Evolutionary conservation across 352 stramenopile genomes (phyloP), one percentile per base, ranked within the genome.

Genomic region (Phytophthora fragariae): DNA sequence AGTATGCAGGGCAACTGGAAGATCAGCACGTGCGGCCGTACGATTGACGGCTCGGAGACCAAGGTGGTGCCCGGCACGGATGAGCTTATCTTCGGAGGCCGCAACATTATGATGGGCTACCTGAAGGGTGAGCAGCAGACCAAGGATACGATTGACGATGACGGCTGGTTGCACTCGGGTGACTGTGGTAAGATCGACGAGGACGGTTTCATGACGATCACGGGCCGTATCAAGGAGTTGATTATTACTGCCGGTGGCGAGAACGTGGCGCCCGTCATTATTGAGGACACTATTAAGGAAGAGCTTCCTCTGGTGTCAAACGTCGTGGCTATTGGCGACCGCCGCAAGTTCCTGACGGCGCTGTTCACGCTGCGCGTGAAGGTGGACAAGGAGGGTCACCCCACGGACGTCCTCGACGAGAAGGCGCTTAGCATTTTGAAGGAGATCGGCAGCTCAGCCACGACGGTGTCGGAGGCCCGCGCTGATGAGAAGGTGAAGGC

Each of bases 161-260:
- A 98, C 2, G 97, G 97, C 12, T 99, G 89, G 89, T 77, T 99
- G 31, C 93, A 98, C 81, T 97, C 92, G 19, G 97, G 97, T 24
- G 97, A 99, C 73, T 96, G 94, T 46, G 97, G 91, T 21, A 89
- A 93, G 61, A 87, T 98, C 19, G 95, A 98, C 63, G 82, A 92
- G 29, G 80, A 95, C 44, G 92, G 95, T n/a, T 98, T 99, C 76
- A 91, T 98, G 83, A 85, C 76, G 50, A 98, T 99, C 65, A 99
- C 97, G 15, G 97, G 97, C 19, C 93, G 97, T 63, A 98, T 99
- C 82, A 99, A 99, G 79, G 97, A 99, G 77, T 72, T 99, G 19
- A 97, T 99, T 61, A 93, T 98, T 68, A 98, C 95, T 46, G 96
- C 97, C n/a, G 97, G 97, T 72, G 97, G 97, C 35, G 97, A 99